Base-by-base conservation (phyloP, 768 basidiomycete species). In the Boletus subcaerulescens region DNA sequence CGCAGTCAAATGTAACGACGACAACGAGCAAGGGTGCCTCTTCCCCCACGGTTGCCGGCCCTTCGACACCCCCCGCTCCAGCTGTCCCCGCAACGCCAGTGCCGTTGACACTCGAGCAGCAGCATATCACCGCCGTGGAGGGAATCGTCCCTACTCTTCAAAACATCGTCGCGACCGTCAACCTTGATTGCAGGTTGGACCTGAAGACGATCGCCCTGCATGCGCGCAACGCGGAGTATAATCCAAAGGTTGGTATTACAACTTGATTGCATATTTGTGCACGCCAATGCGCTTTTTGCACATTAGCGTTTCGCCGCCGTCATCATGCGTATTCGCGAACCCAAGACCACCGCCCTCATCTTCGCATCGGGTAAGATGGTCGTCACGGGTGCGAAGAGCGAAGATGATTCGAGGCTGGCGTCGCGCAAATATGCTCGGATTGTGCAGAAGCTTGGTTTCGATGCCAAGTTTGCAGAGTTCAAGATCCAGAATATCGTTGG, bases 341-440 rank as follows among this genome's bases (percentile, higher is more conserved):
- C 97, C 48, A 99, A 99, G 81, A 99, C 97, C 56, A 99, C 97
- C 48, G 97, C 96, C 22, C 85, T 99, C 63, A 98, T 99, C 74
- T 99, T 99, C 73, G 97, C 97, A 33, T 96, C 93, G 54, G 97
- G 97, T 69, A 99, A 98, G 84, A 98, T 99, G 92, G 97, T 99
- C 72, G 96, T 98, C 55, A 98, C 97, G 39, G 97, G 97, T 70
- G 97, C 97, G 45, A 99, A 98, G 81, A 93, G 91, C 32, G 96
- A 98, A 74, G 96, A 98, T 72, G 95, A 99, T 68, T 95, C 93
- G 64, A 84, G 95, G 48, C 77, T 98, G 58, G 96, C 97, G 48
- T 96, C 94, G 64, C 87, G 96, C 70, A 99, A 99, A 76, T 98
- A 98, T 74, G 97, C 97, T 44, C 88, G 97, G 49, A 99, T 99